Evolutionary conservation across 805 yeast species (phyloP), one percentile per base, ranked within the genome.

Genomic region (Metschnikowia lochheadii): DNA sequence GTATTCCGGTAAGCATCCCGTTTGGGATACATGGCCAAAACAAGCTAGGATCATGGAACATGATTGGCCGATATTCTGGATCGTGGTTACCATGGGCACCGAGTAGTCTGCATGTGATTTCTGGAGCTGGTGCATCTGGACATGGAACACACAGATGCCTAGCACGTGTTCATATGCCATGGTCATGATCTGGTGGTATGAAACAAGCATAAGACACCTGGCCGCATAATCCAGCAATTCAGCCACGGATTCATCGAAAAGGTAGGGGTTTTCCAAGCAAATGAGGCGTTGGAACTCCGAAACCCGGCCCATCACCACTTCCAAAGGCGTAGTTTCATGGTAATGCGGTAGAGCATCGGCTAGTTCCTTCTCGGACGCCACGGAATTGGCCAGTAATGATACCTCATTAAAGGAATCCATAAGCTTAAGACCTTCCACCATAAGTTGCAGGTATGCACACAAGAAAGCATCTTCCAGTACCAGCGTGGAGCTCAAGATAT

Each of bases 391-490:
- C 40, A 43, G 46, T n/a, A 43, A 40, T 5, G 39, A 34, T 14
- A 13, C 36, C 6, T 57, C 58, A 26, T 57, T 61, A 31, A 78
- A 60, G 50, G 66, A 74, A 46, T 69, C 72, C 50, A 73, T 65
- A 21, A 78, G 71, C 47, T 78, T 82, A 59, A 79, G 82, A 14
- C 83, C 83, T 38, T 74, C 62, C 2, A 72, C 63, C n/a, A 79
- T 70, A 18, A 79, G 55, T 47, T 70, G 67, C 0, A 81, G 68
- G 54, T 74, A 73, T 49, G 66, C 72, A 51, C 77, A 69, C n/a
- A 80, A 52, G 51, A 73, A 78, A 20, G 49, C 51, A 38, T 56
- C 58, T 14, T 52, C 26, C 36, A 42, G 37, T 7, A 14, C 8
- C 15, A 17, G 35, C 34, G 48, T 38, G 10, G 20, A 23, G 51